These are phyloP conservation scores for Chlamydomonas eustigma DNA, from an alignment of 139 green algal genomes.

Conservation along the genomic window DNA sequence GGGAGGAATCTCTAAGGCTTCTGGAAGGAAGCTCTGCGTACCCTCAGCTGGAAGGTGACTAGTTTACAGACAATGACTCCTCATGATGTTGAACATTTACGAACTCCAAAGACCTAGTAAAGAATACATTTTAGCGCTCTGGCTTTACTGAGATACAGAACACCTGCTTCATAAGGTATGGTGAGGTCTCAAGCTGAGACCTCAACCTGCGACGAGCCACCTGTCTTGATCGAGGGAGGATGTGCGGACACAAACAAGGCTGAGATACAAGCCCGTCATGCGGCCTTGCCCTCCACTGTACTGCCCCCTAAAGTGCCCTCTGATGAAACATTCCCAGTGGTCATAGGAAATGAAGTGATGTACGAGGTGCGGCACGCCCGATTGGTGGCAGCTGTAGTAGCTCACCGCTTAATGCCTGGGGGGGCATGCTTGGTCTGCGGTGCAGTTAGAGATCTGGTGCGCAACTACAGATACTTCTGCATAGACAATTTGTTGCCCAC, in stretches of 20 bases:
- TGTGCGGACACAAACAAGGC: too few species aligned
- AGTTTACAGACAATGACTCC: not conserved
- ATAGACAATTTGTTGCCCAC: too few species aligned
- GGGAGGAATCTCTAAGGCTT: constrained; percentile 29
- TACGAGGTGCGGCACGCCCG: constrained; percentile 61
- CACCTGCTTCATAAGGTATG: too few species aligned
- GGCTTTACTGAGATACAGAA: too few species aligned
- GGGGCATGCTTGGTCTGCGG: constrained; percentile 52
- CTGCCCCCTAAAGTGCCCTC: constrained; percentile 28
- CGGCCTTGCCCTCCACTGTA: not conserved
- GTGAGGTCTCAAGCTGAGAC: too few species aligned
- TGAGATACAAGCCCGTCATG: not conserved
- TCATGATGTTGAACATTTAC: too few species aligned
- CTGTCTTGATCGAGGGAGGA: too few species aligned
- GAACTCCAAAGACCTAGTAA: too few species aligned
- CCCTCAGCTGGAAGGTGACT: constrained; percentile 1
- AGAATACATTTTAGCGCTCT: too few species aligned
- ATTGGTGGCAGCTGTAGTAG: constrained; percentile 61
- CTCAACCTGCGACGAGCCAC: too few species aligned
- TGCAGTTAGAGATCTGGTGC: constrained; percentile 53
- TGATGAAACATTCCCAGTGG: constrained; percentile 46
- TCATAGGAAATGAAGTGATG: constrained; percentile 73
- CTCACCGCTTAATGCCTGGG: constrained; percentile 40
- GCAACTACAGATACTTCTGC: constrained; percentile 3
- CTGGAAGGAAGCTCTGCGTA: too few species aligned